Evolutionary conservation across 306 rosid species (phyloP), one percentile per base, ranked within the genome.

Genomic region (Quercus rubra): DNA sequence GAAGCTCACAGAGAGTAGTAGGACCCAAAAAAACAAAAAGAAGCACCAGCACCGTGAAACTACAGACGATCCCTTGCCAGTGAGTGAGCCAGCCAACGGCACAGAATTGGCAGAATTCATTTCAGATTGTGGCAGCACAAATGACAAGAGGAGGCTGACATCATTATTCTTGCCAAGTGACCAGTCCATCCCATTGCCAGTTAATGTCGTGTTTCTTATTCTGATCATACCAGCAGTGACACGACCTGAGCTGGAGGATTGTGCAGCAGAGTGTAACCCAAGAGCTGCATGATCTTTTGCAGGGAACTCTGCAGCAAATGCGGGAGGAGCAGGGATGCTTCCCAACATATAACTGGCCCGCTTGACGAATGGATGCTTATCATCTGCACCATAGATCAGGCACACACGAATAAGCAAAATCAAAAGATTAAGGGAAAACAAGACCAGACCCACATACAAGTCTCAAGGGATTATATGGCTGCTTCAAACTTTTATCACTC

Each of bases 201-300:
- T 84, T 56, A 83, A 41, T 68, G 90, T 76, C 20, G 84, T 35
- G 73, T 88, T 85, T 67, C 87, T 83, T 70, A 95, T 87, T 86
- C 87, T 94, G 83, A 95, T 87, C 95, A 95, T 87, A 68, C 92
- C 99, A 30, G 99, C 89, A 31, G 93, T 92, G 76, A 90, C 78
- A 77, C 82, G 97, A 84, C 79, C 84, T 4, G 97, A 76, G 73
- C 82, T 78, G 77, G 99, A 90, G 84, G 99, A 80, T 80, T 86
- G 89, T 31, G 91, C 88, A 5, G 74, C 88, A 59, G 92, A 76
- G 58, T 85, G 83, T 43, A 90, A 78, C 81, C 79, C 77, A 38
- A 75, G 86, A 56, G 86, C 89, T 63, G 87, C 82, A 15, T 41
- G 46, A 41, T 84, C 90, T 79, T 92, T 90, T 19, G 96, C 2